phyloP scores from a whole-genome alignment of 192 early-diverging fungal species.

The Phlyctochytrium bullatum region DNA sequence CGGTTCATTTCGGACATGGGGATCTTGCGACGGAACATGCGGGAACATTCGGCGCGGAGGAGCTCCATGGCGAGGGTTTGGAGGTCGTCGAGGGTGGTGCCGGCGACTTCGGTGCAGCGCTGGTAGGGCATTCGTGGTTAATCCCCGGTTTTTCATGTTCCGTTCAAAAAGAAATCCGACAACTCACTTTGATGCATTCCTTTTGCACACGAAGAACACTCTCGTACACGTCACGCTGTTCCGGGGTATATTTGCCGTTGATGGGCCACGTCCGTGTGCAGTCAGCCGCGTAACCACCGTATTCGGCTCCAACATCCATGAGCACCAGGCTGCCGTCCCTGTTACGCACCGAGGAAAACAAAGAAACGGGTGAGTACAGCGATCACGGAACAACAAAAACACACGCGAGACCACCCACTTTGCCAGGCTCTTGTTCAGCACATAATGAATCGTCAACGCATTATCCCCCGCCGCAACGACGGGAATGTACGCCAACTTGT shows the following conservation, averaged over 20 bases:
- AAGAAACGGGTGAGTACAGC: neutral
- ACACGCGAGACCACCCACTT: constrained; percentile 35
- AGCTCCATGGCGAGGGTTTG: constrained; percentile 71
- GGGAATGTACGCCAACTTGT: constrained; percentile 86
- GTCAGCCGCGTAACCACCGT: constrained; percentile 85
- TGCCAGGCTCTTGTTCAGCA: constrained; percentile 73
- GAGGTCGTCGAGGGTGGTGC: constrained; percentile 76
- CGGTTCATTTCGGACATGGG: constrained; percentile 63
- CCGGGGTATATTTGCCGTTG: constrained; percentile 74
- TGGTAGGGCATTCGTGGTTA: constrained; percentile 11
- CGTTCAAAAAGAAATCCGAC: constrained; percentile 3
- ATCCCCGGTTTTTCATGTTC: neutral
- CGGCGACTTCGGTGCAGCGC: constrained; percentile 41
- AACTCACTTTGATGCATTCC: constrained; percentile 73
- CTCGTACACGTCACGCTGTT: constrained; percentile 82
- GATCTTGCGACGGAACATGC: constrained; percentile 59
- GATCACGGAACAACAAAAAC: neutral
- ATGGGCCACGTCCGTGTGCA: constrained; percentile 94
- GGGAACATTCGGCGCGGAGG: constrained; percentile 67
- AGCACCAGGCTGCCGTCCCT: constrained; percentile 81
- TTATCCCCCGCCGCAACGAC: constrained; percentile 92
- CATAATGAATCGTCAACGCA: constrained; percentile 93
- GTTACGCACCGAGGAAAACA: constrained; percentile 19
- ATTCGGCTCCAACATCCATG: constrained; percentile 88
- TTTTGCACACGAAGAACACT: constrained; percentile 82